A percentile compares a stretch with the other conserved stretches of the same genome.
phyloP scores from a whole-genome alignment of 129 eudicot genomes.

The Tagetes patula region DNA sequence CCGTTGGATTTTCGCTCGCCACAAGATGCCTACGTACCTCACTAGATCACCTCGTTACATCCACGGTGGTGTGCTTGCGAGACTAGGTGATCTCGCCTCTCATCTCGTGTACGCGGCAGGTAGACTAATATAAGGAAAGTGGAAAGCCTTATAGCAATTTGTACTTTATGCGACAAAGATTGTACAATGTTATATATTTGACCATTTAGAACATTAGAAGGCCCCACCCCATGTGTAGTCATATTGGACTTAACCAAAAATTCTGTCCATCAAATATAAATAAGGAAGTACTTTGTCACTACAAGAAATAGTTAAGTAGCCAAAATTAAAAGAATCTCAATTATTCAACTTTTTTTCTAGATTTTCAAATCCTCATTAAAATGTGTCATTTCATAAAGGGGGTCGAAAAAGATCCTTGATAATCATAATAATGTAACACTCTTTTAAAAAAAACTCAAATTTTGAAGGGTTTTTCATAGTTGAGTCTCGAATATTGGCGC shows the following conservation, averaged over 20 bases:
- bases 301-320: conserved; percentile 37
- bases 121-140: not conserved
- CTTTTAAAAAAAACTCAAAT: too few relatives aligned
- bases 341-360: conserved; percentile 25
- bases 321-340: conserved; percentile 36
- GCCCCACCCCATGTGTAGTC: conserved; percentile 41
- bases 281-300: conserved; percentile 31
- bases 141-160: not conserved
- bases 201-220: conserved; percentile 21
- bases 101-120: too few relatives aligned
- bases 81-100: too few relatives aligned
- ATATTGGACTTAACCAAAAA: conserved; percentile 41
- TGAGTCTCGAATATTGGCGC: too few relatives aligned
- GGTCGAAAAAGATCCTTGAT: not conserved
- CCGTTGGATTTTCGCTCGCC: too few relatives aligned
- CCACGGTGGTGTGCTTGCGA: too few relatives aligned
- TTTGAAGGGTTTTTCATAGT: too few relatives aligned
- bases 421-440: too few relatives aligned
- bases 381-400: conserved; percentile 17
- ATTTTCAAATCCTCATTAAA: conserved; percentile 24
- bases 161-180: conserved; percentile 12
- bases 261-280: conserved; percentile 26
- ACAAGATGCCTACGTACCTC: too few relatives aligned
- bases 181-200: conserved; percentile 27
- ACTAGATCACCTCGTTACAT: too few relatives aligned